Percentiles rank a stretch among this genome's conserved stretches.
Conservation (phyloP, 306 rosid species). For the Herpetospermum pedunculosum region DNA sequence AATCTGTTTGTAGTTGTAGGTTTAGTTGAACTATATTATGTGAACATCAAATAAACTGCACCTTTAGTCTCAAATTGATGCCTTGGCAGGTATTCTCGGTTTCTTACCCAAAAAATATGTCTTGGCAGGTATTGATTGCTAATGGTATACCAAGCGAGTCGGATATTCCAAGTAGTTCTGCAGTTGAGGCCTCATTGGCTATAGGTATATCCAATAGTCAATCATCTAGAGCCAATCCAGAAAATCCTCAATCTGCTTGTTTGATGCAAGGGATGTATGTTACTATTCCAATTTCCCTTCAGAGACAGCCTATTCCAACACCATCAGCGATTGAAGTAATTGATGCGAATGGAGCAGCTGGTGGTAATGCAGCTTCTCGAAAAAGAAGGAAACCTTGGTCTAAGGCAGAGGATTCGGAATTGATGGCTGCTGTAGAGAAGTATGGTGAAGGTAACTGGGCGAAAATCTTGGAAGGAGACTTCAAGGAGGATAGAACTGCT, state of each 20-base stretch:
- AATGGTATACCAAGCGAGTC: conserved; percentile 50
- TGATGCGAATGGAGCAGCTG: conserved; percentile 37
- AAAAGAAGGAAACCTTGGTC: conserved; percentile 77
- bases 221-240: conserved; percentile 22
- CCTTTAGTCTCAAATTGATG: not conserved
- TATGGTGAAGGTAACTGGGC: conserved; percentile 92
- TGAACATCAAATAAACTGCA: too few relatives aligned
- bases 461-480: conserved; percentile 50
- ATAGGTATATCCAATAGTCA: conserved; percentile 46
- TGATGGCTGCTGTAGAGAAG: conserved; percentile 61
- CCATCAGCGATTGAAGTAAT: conserved; percentile 30
- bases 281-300: conserved; percentile 64
- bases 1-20: not conserved
- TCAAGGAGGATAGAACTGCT: conserved; percentile 55
- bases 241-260: conserved; percentile 28
- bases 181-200: conserved; percentile 69
- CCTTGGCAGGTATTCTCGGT: conserved; percentile 55
- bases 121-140: conserved; percentile 56
- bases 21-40: too few relatives aligned
- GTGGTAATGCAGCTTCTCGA: conserved; percentile 26
- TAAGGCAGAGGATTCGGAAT: conserved; percentile 67
- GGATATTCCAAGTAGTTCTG: conserved; percentile 41
- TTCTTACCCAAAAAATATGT: too few relatives aligned
- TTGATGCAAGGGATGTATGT: conserved; percentile 36
- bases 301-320: conserved; percentile 43